Conservation (phyloP, 2,329 filamentous ascomycete genomes). For the Penicillium sp. region DNA sequence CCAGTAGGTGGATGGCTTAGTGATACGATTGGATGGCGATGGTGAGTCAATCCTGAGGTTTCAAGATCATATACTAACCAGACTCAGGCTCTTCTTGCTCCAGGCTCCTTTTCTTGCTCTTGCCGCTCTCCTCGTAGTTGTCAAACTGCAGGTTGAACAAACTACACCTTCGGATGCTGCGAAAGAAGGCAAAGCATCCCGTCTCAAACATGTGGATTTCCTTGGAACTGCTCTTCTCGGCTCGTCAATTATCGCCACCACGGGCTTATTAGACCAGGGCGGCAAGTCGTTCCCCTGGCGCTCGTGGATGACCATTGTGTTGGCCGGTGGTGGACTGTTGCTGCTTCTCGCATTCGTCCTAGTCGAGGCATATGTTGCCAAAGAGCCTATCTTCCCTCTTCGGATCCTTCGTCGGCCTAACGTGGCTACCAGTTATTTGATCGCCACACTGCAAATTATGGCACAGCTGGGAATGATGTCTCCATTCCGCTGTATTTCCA, state of each 20-base stretch:
- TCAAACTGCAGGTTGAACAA: conserved; percentile 35
- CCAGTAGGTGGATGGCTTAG: conserved; percentile 57
- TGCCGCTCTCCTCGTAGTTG: conserved; percentile 39
- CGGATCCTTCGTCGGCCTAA: conserved; percentile 31
- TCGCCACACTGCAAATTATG: conserved; percentile 50
- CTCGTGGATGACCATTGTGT: conserved; percentile 19
- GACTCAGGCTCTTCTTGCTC: conserved; percentile 25
- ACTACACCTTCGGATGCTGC: not conserved
- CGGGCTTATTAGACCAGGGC: conserved; percentile 48
- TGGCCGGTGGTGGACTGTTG: conserved; percentile 11
- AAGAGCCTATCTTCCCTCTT: conserved; percentile 36
- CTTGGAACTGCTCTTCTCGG: conserved; percentile 49
- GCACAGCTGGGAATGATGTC: conserved; percentile 61
- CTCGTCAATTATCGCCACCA: conserved; percentile 41
- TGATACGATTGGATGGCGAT: conserved; percentile 62
- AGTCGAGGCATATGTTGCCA: conserved; percentile 29
- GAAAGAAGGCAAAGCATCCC: conserved; percentile 14
- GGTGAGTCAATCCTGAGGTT: conserved; percentile 36
- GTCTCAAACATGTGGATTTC: conserved; percentile 55
- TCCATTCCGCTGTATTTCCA: conserved; percentile 66
- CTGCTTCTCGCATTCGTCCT: conserved; percentile 25
- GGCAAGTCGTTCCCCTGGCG: conserved; percentile 40
- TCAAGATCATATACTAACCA: not conserved
- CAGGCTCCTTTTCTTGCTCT: conserved; percentile 26
- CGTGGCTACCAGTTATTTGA: conserved; percentile 31